phyloP scores from a whole-genome alignment of 768 basidiomycete genomes.

The Chalciporus chontae region DNA sequence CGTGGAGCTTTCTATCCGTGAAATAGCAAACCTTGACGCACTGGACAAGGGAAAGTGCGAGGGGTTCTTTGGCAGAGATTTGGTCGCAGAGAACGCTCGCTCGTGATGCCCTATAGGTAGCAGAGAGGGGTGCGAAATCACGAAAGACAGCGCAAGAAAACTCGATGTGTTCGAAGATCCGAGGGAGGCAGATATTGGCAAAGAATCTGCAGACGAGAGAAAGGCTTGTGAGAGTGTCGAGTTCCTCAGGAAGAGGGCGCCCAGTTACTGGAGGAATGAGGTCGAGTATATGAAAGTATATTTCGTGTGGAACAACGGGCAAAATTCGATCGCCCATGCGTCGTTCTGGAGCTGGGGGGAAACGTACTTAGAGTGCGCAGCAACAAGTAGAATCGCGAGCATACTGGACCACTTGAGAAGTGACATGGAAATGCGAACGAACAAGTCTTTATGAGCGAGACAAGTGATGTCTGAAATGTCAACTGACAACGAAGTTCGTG shows the following conservation, averaged over 20 bases:
- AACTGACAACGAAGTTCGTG: too few relatives aligned
- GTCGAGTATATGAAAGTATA: constrained; percentile 35
- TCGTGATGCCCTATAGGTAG: too few relatives aligned
- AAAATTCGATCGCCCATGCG: constrained; percentile 8
- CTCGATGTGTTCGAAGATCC: constrained; percentile 35
- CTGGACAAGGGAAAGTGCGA: constrained; percentile 29
- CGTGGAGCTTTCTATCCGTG: background rate
- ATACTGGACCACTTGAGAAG: constrained; percentile 6
- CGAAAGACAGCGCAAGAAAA: too few relatives aligned
- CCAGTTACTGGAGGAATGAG: constrained; percentile 24
- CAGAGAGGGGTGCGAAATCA: too few relatives aligned
- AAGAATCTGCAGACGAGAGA: constrained; percentile 43
- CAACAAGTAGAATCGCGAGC: too few relatives aligned
- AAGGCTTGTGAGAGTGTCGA: constrained; percentile 20
- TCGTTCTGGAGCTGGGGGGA: constrained; percentile 26
- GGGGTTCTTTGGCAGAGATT: constrained; percentile 23
- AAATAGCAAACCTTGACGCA: constrained; percentile 27
- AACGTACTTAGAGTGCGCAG: too few relatives aligned
- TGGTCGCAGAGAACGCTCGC: constrained; percentile 23
- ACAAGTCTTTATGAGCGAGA: too few relatives aligned
- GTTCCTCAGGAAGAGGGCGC: constrained; percentile 10
- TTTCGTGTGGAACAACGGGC: constrained; percentile 40
- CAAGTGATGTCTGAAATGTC: too few relatives aligned
- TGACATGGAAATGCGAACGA: constrained; percentile 1
- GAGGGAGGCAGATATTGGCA: constrained; percentile 35